These are phyloP conservation scores for Henningerozyma blattae DNA, from an alignment of 805 yeast genomes.

Conservation along the genomic window DNA sequence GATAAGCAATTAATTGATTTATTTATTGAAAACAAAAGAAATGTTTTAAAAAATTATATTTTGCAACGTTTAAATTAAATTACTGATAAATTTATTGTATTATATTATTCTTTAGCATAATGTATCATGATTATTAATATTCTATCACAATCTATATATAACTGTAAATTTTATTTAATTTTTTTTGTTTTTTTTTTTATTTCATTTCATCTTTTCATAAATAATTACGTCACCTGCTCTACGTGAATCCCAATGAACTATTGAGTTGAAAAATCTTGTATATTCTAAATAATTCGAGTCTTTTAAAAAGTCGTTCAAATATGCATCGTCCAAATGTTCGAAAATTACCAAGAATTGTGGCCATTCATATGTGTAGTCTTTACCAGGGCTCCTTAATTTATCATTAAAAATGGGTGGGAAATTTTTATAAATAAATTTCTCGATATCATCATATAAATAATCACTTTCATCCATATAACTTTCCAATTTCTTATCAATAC, in stretches of 20 bases:
- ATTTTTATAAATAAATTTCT: slow-evolving; percentile 38
- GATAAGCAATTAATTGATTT: too few relatives aligned
- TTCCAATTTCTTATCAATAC: slow-evolving; percentile 23
- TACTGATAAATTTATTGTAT: too few relatives aligned
- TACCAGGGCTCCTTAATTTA: slow-evolving; percentile 3
- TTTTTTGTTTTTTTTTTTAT: too few relatives aligned
- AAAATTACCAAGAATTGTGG: slow-evolving; percentile 67
- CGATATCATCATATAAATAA: slow-evolving; percentile 58
- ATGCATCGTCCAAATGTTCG: slow-evolving; percentile 40
- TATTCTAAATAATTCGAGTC: slow-evolving; percentile 34
- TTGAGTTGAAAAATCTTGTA: slow-evolving; percentile 58
- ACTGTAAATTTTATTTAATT: too few relatives aligned
- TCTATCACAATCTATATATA: too few relatives aligned
- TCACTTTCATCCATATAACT: slow-evolving; percentile 81
- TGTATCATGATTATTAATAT: too few relatives aligned
- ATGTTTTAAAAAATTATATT: too few relatives aligned
- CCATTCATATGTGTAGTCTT: slow-evolving; percentile 36
- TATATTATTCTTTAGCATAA: too few relatives aligned
- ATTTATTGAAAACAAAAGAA: too few relatives aligned
- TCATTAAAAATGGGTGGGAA: slow-evolving; percentile 31
- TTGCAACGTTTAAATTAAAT: too few relatives aligned
- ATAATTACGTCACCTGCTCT: slow-evolving; percentile 70
- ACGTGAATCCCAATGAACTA: slow-evolving; percentile 78
- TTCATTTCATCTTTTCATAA: slow-evolving; percentile 20
- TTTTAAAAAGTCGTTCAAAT: slow-evolving; percentile 30